Evolutionary conservation across 257 asterid species (phyloP), one percentile per base, ranked within the genome.

Genomic region (Salvia rosmarinus): DNA sequence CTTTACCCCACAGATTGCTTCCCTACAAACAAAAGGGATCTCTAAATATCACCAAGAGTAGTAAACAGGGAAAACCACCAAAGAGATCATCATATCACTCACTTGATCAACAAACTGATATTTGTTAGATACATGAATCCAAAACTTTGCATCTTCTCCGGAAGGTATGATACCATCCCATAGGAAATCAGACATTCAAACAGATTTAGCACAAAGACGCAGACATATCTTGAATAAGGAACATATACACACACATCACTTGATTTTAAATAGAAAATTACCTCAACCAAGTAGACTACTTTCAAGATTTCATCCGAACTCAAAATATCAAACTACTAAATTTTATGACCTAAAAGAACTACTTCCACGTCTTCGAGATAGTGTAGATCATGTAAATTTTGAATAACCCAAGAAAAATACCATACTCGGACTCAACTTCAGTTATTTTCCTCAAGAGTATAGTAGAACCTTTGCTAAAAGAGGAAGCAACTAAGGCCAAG

Each of bases 1-100:
- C 85, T 64, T 84, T 87, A 64, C 95, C 94, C 1, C 90, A 85
- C 46, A 91, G 89, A 77, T 87, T 89, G 86, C 98, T 91, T 84
- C 97, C 98, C 98, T 91, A 42, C 35, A 63, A 13, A 34, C 42
- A 9, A 21, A 11, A 9, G 1, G 8, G 9, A 10, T 47, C 1
- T 66, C 16, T 0, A 44, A 5, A 9, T 46, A 1, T 4, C 9
- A 3, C 35, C 4, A 19, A 67, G 5, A 50, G 20, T 17, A 50
- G 20, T 17, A 14, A 34, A 12, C 58, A 25, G 50, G 61, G 7
- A 67, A 70, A 64, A 20, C 37, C 8, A 30, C 28, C 30, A 65
- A 4, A 10, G 13, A 59, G 3, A 23, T 23, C 54, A 7, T 4
- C 16, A 57, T 25, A 25, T 25, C 30, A 25, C 80, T 64, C 51